phyloP scores from a whole-genome alignment of 169 alveolate genomes.

The Plasmodium gonderi region DNA sequence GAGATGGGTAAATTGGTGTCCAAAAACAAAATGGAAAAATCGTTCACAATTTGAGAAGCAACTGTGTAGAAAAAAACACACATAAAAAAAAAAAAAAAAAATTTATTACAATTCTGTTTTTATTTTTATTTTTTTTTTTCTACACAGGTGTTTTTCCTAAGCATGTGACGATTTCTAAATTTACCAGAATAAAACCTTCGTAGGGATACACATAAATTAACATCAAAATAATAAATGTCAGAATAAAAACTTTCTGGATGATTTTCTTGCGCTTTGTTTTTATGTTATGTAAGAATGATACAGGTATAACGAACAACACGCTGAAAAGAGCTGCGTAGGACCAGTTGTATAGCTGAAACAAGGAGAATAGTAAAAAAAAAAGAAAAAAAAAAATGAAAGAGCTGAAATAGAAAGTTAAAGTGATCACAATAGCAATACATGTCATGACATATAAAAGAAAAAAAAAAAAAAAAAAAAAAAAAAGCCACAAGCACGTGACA shows the following conservation, averaged over 20 bases:
- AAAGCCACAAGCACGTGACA: too few relatives aligned
- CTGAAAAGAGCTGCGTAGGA: constrained; percentile 48
- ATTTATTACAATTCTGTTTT: too few relatives aligned
- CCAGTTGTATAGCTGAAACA: constrained; percentile 68
- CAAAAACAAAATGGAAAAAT: background rate
- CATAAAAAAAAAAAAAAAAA: too few relatives aligned
- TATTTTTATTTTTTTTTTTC: background rate
- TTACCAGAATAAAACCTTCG: constrained; percentile 55
- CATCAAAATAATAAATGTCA: constrained; percentile 19
- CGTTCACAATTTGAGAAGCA: background rate
- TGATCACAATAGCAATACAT: background rate
- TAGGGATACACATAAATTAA: constrained; percentile 42
- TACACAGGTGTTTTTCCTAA: background rate
- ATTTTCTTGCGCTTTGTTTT: constrained; percentile 1
- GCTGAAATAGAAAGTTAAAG: background rate
- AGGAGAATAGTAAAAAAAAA: background rate
- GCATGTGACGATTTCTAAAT: background rate
- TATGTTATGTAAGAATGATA: constrained; percentile 50
- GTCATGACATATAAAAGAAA: background rate
- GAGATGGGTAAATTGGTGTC: background rate
- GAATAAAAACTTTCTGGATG: constrained; percentile 1
- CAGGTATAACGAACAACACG: constrained; percentile 33
- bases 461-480: background rate
- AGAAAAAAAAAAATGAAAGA: background rate
- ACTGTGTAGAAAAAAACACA: too few relatives aligned